A percentile compares a stretch with the other conserved stretches of the same genome.
Evolutionary conservation across 1,284 basidiomycete genomes (phyloP).

Genomic region (Cryptococcus sp.): DNA sequence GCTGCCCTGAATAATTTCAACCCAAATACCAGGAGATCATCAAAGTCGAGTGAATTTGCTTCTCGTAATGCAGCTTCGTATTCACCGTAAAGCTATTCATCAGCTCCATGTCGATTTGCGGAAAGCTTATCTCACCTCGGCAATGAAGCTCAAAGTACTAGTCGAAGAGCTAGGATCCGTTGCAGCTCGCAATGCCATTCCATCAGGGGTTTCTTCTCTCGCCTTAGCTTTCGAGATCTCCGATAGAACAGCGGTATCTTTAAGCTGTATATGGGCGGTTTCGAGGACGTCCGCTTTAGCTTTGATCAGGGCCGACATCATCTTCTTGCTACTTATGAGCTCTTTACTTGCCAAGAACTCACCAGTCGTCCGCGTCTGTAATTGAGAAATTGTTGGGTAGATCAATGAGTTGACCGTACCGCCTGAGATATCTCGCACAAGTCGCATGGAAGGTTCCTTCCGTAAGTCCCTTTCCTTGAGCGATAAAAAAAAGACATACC

Average conservation of each 20-base stretch:
- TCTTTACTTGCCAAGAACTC: slow-evolving; percentile 20
- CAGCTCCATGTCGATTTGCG: too few relatives aligned
- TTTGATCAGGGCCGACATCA: slow-evolving; percentile 62
- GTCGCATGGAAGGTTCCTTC: slow-evolving; percentile 81
- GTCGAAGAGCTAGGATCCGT: slow-evolving; percentile 25
- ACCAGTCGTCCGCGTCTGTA: slow-evolving; percentile 79
- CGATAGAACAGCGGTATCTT: slow-evolving; percentile 58
- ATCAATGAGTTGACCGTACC: slow-evolving; percentile 59
- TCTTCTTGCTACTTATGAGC: slow-evolving; percentile 60
- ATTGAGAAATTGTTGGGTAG: slow-evolving; percentile 75
- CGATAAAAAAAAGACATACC: slow-evolving; percentile 34
- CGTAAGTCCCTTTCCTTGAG: slow-evolving; percentile 4
- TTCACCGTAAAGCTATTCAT: slow-evolving; percentile 57
- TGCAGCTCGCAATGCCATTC: slow-evolving; percentile 46
- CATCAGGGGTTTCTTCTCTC: slow-evolving; percentile 59
- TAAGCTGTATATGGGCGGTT: slow-evolving; percentile 56
- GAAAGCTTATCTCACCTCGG: slow-evolving; percentile 22
- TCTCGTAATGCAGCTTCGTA: slow-evolving; percentile 64
- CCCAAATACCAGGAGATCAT: slow-evolving; percentile 76
- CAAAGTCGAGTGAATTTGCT: slow-evolving; percentile 79
- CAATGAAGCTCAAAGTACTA: slow-evolving; percentile 33
- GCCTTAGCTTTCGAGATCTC: slow-evolving; percentile 79
- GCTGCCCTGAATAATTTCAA: slow-evolving; percentile 64
- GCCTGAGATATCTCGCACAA: slow-evolving; percentile 66
- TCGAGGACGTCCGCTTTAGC: slow-evolving; percentile 54